These are phyloP conservation scores for Magnolia sinica DNA, from an alignment of 164 flowering plant genomes.

Conservation along the genomic window DNA sequence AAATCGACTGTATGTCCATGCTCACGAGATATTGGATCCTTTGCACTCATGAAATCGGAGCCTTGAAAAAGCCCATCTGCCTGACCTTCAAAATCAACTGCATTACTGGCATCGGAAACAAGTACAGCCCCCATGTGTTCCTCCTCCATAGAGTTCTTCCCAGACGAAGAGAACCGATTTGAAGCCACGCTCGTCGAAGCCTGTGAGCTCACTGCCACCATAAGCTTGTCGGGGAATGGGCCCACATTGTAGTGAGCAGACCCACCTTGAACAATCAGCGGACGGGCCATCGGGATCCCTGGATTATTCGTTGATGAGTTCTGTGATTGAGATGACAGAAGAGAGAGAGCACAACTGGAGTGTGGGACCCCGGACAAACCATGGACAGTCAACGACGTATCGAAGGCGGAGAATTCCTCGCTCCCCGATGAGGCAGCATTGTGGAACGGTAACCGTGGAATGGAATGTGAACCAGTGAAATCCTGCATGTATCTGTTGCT, in stretches of 20 bases:
- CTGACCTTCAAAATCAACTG: conserved; percentile 30
- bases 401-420: conserved; percentile 31
- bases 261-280: conserved; percentile 23
- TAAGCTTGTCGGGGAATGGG: conserved; percentile 30
- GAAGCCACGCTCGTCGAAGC: conserved; percentile 34
- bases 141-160: conserved; percentile 28
- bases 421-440: conserved; percentile 25
- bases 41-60: conserved; percentile 22
- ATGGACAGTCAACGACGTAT: conserved; percentile 34
- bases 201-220: conserved; percentile 24
- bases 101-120: conserved; percentile 30
- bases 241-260: conserved; percentile 20
- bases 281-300: conserved; percentile 31
- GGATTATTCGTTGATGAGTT: conserved; percentile 37
- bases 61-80: conserved; percentile 30
- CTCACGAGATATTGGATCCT: conserved; percentile 28
- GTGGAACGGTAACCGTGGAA: conserved; percentile 25
- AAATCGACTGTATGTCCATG: conserved; percentile 38
- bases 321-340: conserved; percentile 66
- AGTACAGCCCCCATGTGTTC: conserved; percentile 28
- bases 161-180: conserved; percentile 33
- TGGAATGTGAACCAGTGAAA: conserved; percentile 21
- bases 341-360: conserved; percentile 78
- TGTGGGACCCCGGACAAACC: conserved; percentile 39
- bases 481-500: conserved; percentile 24